Conservation (phyloP, 192 early-diverging fungal genomes). For the Podila clonocystis region DNA sequence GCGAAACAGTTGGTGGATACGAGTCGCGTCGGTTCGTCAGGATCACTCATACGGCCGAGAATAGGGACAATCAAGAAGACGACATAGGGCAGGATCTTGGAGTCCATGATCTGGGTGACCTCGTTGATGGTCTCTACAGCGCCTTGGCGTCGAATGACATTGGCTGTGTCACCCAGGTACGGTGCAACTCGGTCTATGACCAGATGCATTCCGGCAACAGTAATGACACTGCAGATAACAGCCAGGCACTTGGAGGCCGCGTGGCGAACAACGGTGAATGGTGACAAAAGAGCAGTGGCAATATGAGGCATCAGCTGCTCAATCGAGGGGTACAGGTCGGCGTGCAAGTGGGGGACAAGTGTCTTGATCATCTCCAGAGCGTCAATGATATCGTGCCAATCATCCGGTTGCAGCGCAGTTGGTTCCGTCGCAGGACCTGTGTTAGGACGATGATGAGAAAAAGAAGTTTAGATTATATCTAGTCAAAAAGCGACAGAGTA, state of each 20-base stretch:
- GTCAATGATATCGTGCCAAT: conserved; percentile 79
- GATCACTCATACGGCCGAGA: conserved; percentile 96
- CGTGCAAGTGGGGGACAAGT: conserved; percentile 71
- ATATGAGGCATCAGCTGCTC: conserved; percentile 72
- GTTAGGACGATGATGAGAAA: no score
- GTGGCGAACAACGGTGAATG: conserved; percentile 79
- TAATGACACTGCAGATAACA: conserved; percentile 72
- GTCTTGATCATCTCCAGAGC: conserved; percentile 77
- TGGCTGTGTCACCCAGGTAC: conserved; percentile 75
- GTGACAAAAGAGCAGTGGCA: conserved; percentile 69
- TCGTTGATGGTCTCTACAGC: conserved; percentile 87
- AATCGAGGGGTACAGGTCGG: conserved; percentile 49
- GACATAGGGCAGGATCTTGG: conserved; percentile 93
- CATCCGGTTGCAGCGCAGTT: conserved; percentile 39
- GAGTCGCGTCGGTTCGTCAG: conserved; percentile 88
- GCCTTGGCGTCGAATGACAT: conserved; percentile 82
- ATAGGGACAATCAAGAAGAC: conserved; percentile 97
- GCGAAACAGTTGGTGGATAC: conserved; percentile 96
- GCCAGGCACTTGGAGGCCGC: conserved; percentile 84
- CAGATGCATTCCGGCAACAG: conserved; percentile 77
- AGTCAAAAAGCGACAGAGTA: no score
- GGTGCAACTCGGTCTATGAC: conserved; percentile 85
- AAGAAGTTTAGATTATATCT: no score
- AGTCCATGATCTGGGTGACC: conserved; percentile 79
- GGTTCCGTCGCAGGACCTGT: conserved; percentile 30